These are phyloP conservation scores for Fusarium sp. DNA, from an alignment of 2,329 filamentous ascomycete species.

Conservation along the genomic window DNA sequence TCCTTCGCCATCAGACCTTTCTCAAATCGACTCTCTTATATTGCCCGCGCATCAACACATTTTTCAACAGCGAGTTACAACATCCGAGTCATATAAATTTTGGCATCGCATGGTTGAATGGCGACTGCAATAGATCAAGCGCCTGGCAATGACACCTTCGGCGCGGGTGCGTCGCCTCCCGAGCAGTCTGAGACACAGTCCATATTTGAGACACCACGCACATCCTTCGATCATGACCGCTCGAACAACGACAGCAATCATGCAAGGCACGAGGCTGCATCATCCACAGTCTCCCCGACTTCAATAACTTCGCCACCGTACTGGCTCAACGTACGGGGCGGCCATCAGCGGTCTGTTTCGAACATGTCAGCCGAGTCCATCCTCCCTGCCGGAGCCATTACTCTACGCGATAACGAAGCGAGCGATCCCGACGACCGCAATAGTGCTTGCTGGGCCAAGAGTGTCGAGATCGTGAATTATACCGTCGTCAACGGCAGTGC, in stretches of 20 bases:
- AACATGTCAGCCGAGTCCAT: conserved; percentile 60
- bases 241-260: conserved; percentile 21
- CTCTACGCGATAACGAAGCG: conserved; percentile 69
- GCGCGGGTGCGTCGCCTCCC: conserved; percentile 27
- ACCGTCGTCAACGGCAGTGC: conserved; percentile 65
- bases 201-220: conserved; percentile 42
- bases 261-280: conserved; percentile 30
- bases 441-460: conserved; percentile 71
- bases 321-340: conserved; percentile 50
- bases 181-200: conserved; percentile 32
- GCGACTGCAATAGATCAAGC: conserved; percentile 46
- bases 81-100: conserved; percentile 5
- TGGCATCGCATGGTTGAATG: conserved; percentile 47
- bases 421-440: conserved; percentile 60
- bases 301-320: conserved; percentile 55
- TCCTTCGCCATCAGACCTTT: not conserved
- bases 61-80: conserved; percentile 1
- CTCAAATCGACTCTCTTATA: not conserved
- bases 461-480: conserved; percentile 66
- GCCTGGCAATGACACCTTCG: conserved; percentile 36
- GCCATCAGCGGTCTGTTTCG: conserved; percentile 52
- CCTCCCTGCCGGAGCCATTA: conserved; percentile 64
- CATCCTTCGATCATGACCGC: conserved; percentile 38
- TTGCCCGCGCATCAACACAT: conserved; percentile 1
- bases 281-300: conserved; percentile 41